Evolutionary conservation across 768 basidiomycete genomes (phyloP), one percentile per base, ranked within the genome.

Genomic region (Auricularia heimuer): DNA sequence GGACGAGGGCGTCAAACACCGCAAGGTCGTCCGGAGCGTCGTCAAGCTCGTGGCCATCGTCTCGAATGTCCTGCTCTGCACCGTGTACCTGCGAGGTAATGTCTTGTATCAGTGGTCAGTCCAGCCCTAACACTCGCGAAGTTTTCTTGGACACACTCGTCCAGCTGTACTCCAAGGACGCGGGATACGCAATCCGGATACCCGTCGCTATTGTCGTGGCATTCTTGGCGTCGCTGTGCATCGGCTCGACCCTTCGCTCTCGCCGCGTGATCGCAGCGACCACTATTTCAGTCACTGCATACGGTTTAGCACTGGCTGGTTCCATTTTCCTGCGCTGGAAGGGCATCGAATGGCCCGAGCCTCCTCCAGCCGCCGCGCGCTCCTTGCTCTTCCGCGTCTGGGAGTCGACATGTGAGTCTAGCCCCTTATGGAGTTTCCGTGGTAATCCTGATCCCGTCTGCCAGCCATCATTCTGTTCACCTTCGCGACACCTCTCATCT

Each of bases 1-100:
- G 56, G 51, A 81, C 69, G 81, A 81, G n/a, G 82, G 80, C 70
- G 82, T 83, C 70, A 72, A 75, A 34, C 77, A 73, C 65, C 73
- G 86, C 61, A 67, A 72, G 47, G 65, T 78, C 42, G 73, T 88
- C 21, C 77, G 85, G 60, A 73, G 69, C 39, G 54, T 78, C 3
- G 76, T 83, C n/a, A 78, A 82, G 65, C 67, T 76, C 42, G 73
- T 78, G 51, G 82, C 80, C 3, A 81, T 78, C 21, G 63, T 70
- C 12, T 74, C 85, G 67, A 79, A 80, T 66, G 70, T 88, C 18
- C 70, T 85, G 29, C 70, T 88, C 56, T 81, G 83, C 3, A 77
- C 83, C 3, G 75, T 87, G 66, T 91, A 89, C 75, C 76, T 91
- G 63, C 81, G 83, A 65, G 82, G 89, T 90, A 29, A 29, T 29